These are phyloP conservation scores for Gaeumannomyces sp. DNA, from an alignment of 2,329 filamentous ascomycete species.

Conservation along the genomic window DNA sequence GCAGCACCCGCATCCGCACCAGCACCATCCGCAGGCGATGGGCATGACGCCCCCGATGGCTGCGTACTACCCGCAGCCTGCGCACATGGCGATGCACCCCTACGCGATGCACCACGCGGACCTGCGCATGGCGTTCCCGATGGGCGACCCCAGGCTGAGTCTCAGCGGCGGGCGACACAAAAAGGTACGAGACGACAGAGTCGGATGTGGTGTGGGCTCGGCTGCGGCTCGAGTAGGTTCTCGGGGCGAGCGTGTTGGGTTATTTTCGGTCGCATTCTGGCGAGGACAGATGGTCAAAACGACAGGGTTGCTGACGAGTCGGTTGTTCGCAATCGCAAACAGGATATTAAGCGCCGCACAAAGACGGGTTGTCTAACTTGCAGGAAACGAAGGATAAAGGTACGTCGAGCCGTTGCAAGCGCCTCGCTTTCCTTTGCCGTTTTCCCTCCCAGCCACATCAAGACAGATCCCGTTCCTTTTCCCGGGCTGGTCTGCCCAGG, in stretches of 20 bases:
- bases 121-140: conserved; percentile 34
- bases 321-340: conserved; percentile 8
- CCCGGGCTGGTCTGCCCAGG: conserved; percentile 17
- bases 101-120: conserved; percentile 38
- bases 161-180: conserved; percentile 46
- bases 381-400: conserved; percentile 57
- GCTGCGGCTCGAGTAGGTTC: no score
- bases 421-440: no score
- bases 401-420: conserved; percentile 28
- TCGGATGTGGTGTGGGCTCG: background rate
- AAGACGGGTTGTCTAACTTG: conserved; percentile 59
- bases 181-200: conserved; percentile 39
- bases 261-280: background rate
- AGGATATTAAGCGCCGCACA: conserved; percentile 59
- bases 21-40: conserved; percentile 19
- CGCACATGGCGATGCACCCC: conserved; percentile 27
- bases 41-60: conserved; percentile 30
- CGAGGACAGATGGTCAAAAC: conserved; percentile 5
- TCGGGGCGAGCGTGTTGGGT: no score
- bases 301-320: no score
- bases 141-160: conserved; percentile 39
- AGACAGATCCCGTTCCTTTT: background rate
- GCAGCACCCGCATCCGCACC: conserved; percentile 12
- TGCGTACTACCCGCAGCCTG: conserved; percentile 36
- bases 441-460: background rate